Evolutionary conservation across 169 alveolate genomes (phyloP).

Genomic region (Miamiensis avidus): DNA sequence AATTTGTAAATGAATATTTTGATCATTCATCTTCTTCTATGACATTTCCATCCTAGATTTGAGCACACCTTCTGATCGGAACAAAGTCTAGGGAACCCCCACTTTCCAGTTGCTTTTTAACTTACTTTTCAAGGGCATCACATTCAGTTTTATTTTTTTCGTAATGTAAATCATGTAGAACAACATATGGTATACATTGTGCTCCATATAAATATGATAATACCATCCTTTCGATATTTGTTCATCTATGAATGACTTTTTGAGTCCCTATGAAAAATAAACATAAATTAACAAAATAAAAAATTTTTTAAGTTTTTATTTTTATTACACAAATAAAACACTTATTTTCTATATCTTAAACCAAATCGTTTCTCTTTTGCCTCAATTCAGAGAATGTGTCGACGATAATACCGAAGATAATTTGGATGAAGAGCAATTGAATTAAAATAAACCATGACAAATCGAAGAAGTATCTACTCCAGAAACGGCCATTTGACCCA

Average conservation of each 20-base stretch:
- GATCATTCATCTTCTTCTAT: neutral
- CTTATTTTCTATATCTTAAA: conserved; percentile 26
- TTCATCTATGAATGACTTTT: conserved; percentile 27
- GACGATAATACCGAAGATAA: conserved; percentile 46
- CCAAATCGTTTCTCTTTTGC: conserved; percentile 36
- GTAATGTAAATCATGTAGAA: conserved; percentile 33
- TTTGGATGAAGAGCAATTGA: conserved; percentile 37
- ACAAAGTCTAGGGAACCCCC: neutral
- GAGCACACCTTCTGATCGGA: neutral
- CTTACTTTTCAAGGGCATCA: conserved; percentile 39
- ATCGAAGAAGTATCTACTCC: conserved; percentile 38
- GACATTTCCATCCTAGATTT: neutral
- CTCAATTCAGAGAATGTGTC: conserved; percentile 47
- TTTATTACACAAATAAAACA: conserved; percentile 39
- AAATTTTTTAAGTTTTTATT: conserved; percentile 7
- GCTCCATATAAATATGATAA: conserved; percentile 43
- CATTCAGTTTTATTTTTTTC: conserved; percentile 41
- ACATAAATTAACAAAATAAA: neutral
- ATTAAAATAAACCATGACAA: conserved; percentile 38
- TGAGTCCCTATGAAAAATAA: neutral
- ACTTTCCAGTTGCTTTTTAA: conserved; percentile 26
- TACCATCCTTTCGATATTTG: conserved; percentile 40
- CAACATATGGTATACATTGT: conserved; percentile 43
- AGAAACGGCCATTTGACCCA: neutral
- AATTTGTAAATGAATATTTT: too few relatives aligned